These are phyloP conservation scores for Dictyostelium capitatum DNA, from an alignment of 78 protist genomes.

Conservation along the genomic window DNA sequence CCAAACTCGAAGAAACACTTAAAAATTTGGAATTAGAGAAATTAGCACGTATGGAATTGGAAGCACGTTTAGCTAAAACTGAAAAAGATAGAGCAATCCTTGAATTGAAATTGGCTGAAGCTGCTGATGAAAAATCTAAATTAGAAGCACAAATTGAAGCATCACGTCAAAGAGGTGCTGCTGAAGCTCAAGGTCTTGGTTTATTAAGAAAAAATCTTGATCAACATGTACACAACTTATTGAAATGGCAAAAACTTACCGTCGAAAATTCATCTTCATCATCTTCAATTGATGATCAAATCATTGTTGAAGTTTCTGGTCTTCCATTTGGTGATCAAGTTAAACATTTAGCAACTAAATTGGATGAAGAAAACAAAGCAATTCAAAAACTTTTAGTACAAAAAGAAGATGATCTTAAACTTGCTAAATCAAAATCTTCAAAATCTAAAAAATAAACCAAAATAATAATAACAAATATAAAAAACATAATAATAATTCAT, in stretches of 20 bases:
- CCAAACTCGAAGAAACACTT: conserved; percentile 70
- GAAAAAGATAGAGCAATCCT: conserved; percentile 73
- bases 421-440: not conserved
- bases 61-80: conserved; percentile 39
- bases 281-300: conserved; percentile 47
- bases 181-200: conserved; percentile 81
- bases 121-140: conserved; percentile 38
- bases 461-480: not conserved
- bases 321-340: conserved; percentile 76
- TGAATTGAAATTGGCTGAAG: conserved; percentile 46
- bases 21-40: conserved; percentile 57
- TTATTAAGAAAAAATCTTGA: conserved; percentile 58
- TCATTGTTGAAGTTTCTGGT: conserved; percentile 74
- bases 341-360: conserved; percentile 61
- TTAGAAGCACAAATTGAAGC: conserved; percentile 53
- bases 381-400: conserved; percentile 27
- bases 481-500: not conserved
- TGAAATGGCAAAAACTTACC: conserved; percentile 70
- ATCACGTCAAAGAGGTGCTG: conserved; percentile 38
- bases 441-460: conserved; percentile 3
- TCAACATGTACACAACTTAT: conserved; percentile 57
- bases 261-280: conserved; percentile 25
- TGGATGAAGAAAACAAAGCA: conserved; percentile 60
- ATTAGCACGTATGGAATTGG: conserved; percentile 54
- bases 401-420: conserved; percentile 48